Evolutionary conservation across 768 basidiomycete species (phyloP), one percentile per base, ranked within the genome.

Genomic region (Asterophora parasitica): DNA sequence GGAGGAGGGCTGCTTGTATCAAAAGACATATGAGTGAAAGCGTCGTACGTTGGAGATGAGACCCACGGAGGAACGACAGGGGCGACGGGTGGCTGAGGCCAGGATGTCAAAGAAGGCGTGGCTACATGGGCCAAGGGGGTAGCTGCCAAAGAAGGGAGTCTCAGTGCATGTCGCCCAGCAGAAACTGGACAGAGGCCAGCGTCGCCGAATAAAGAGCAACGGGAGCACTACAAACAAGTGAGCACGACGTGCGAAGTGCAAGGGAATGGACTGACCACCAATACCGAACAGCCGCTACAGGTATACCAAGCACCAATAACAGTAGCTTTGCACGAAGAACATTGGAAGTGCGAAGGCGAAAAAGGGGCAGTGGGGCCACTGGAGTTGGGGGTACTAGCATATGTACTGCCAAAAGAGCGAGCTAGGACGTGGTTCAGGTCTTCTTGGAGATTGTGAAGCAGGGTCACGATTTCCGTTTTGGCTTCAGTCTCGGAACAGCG

Each of bases 401-500:
- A 3, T 2, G 60, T 53, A 20, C 62, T 52, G 27, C 68, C 69
- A 42, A 77, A 67, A 0, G 67, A 65, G 45, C 54, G 60, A 16
- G 56, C 57, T 19, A 83, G 56, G 48, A 76, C 65, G 11, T 62
- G 65, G 32, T 80, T 71, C n/a, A 87, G 63, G 45, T 81, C 74
- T 8, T 60, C 53, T 57, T 81, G 74, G 58, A 85, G 84, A n/a
- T 66, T 65, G 39, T 63, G 53, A 32, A 86, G 52, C 27, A 83
- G 60, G 1, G 52, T 42, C 46, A 70, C 65, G 6, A 85, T 62
- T 44, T 84, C 81, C 32, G 59, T 61, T 61, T 73, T 83, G 41
- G 69, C 71, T 44, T 75, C 65, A 1, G 70, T 53, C 3, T 75
- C 54, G 4, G 74, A 61, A 60, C 79, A 81, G 58, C 77, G 78